phyloP scores from a whole-genome alignment of 148 eudicot genomes.

The Persicaria maculosa region DNA sequence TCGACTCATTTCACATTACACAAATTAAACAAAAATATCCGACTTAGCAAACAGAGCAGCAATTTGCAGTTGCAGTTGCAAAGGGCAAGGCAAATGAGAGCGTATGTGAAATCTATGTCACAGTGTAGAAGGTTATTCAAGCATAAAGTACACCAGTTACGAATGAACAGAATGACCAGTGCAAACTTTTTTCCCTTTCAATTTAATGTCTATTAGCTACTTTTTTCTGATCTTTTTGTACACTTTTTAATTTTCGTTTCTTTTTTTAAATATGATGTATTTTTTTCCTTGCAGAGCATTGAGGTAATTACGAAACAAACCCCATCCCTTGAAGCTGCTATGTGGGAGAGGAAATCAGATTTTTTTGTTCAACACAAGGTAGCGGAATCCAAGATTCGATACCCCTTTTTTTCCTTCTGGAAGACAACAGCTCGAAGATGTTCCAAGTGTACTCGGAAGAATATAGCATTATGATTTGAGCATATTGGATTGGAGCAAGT shows the following conservation, averaged over 20 bases:
- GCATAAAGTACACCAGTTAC: no score
- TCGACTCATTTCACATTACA: no score
- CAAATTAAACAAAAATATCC: no score
- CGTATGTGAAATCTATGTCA: no score
- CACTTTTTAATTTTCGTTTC: neutral
- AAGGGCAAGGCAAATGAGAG: no score
- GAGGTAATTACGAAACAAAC: neutral
- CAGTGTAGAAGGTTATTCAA: no score
- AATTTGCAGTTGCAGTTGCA: no score
- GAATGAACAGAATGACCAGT: no score
- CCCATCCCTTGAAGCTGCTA: neutral
- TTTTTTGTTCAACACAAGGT: slow-evolving; percentile 1
- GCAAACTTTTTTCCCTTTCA: no score
- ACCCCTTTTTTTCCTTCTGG: neutral
- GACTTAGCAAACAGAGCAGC: no score
- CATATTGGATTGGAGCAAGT: neutral
- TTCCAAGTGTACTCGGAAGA: neutral
- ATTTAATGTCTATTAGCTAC: no score
- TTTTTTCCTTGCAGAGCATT: slow-evolving; percentile 1
- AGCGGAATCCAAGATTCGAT: neutral
- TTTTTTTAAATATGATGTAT: neutral
- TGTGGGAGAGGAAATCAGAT: neutral
- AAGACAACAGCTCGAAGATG: slow-evolving; percentile 1
- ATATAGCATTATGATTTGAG: neutral
- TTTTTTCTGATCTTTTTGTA: no score